Evolutionary conservation across 139 green algal genomes (phyloP).

Genomic region (Pseudopediastrum boryanum): DNA sequence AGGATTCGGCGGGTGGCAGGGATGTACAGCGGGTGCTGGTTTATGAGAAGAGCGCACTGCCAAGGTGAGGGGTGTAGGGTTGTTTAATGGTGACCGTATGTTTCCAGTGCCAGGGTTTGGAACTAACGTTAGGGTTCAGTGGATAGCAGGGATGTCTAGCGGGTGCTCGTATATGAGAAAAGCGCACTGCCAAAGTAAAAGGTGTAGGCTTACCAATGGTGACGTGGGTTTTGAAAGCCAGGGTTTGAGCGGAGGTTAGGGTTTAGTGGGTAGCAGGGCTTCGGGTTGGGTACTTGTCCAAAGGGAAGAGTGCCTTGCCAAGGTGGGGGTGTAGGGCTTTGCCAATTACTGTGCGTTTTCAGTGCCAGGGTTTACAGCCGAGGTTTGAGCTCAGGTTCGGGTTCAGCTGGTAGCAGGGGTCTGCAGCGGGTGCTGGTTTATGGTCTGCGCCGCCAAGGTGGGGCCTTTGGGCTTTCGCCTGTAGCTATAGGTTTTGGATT

Average conservation of each 20-base stretch:
- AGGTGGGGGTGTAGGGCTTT: constrained; percentile 22
- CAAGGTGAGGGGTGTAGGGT: constrained; percentile 27
- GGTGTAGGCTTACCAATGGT: not conserved
- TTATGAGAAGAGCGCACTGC: constrained; percentile 77
- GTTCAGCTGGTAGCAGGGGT: no score
- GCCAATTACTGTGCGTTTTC: not conserved
- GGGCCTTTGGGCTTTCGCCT: no score
- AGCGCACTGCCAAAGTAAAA: constrained; percentile 52
- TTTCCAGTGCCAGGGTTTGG: not conserved
- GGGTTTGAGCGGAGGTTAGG: no score
- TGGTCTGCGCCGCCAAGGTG: no score
- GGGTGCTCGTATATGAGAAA: constrained; percentile 85
- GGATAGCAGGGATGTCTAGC: constrained; percentile 23
- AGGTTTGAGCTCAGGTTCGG: not conserved
- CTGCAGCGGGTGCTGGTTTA: constrained; percentile 71
- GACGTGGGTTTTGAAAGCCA: not conserved
- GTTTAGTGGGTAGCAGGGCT: not conserved
- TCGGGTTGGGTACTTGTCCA: no score
- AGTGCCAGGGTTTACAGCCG: not conserved
- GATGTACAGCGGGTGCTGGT: constrained; percentile 65
- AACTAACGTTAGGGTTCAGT: not conserved
- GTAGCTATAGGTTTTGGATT: no score
- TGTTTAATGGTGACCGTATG: not conserved
- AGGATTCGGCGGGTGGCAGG: not conserved
- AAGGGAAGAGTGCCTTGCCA: constrained; percentile 74